Evolutionary conservation across 192 early-diverging fungal species (phyloP), one percentile per base, ranked within the genome.

Genomic region (Chytriomyces sp.): DNA sequence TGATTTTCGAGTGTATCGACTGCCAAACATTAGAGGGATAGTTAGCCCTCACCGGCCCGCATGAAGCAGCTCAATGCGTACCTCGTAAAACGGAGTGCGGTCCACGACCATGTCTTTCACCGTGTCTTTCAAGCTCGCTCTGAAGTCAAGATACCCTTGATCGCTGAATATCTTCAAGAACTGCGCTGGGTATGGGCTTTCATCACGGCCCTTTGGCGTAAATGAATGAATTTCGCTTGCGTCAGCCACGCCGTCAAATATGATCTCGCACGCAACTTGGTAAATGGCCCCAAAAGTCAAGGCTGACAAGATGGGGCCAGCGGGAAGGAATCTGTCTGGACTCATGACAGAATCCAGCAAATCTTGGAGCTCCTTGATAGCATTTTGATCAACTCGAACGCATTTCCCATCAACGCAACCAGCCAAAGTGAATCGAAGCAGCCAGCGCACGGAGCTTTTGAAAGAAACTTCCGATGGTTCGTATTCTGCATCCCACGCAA

Each of bases 11-110:
- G 57, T 87, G 86, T n/a, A 87, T 82, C 26, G 77, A 82, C 86
- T 86, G 69, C 10, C 10, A 64, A 64, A 24, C 13, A n/a, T 57
- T 5, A 13, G 53, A 57, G 20, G 53, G 53, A n/a, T 5, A 57
- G 13, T 57, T n/a, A 57, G 20, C 53, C 53, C 35, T 4, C 35
- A 35, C 35, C 35, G 3, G 35, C 35, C 2, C 4, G 35, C 0
- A 35, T 35, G n/a, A n/a, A n/a, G 35, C 35, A 35, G 35, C 1
- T 35, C n/a, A 11, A 5, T 45, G 10, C 35, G n/a, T n/a, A 87
- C 84, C 80, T 88, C 86, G 68, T 88, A 88, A 72, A 88, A 88
- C 35, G 86, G 86, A 6, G 76, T 78, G 45, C 76, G 50, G 61
- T 88, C 86, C 0, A 60, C 69, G 16, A 88, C 81, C 86, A 88